Base-by-base conservation (phyloP, 495 filamentous ascomycete species). In the Talaromyces nanjingensis region DNA sequence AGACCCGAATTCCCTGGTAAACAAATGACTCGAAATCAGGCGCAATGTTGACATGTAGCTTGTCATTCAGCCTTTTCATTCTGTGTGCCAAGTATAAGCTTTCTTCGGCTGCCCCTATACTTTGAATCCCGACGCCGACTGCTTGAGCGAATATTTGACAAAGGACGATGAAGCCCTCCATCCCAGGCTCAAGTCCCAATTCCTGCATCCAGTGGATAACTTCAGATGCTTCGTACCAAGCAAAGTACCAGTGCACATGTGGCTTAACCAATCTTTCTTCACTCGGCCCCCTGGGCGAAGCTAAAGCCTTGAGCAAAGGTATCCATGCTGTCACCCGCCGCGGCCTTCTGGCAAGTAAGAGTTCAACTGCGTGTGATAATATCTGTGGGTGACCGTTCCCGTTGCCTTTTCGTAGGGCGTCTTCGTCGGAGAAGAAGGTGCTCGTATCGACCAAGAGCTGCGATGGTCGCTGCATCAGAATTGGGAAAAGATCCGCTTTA, bases 71-170 rank as follows among this genome's bases (percentile, higher is more conserved):
- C 29, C 58, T 65, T 4, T 52, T 63, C 9, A 65, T 67, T 45
- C 60, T 60, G 1, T 65, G 42, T 7, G 74, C 63, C 7, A 74
- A 11, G n/a, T 27, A 56, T 27, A 72, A 63, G 0, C 69, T 71
- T 39, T 74, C 69, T 55, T 70, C 71, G 11, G 67, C 68, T 24
- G 72, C 63, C 14, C 60, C 63, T 12, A 71, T 69, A 20, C 71
- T 60, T 24, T 49, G 69, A 5, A 73, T 60, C 0, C 70, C 77
- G 29, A 72, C 70, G 29, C 65, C 63, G 39, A 83, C 68, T 29
- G 79, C 78, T 55, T 70, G 75, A 7, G 75, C 73, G 53, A 83
- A 81, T 18, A 73, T 71, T 25, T 63, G 59, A 66, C 82, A 85
- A n/a, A 86, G 66, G 18, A 71, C 49, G 8, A 73, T 67, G 60